These are phyloP conservation scores for Chlamydomonas asymmetrica DNA, from an alignment of 139 green algal genomes.

Conservation along the genomic window DNA sequence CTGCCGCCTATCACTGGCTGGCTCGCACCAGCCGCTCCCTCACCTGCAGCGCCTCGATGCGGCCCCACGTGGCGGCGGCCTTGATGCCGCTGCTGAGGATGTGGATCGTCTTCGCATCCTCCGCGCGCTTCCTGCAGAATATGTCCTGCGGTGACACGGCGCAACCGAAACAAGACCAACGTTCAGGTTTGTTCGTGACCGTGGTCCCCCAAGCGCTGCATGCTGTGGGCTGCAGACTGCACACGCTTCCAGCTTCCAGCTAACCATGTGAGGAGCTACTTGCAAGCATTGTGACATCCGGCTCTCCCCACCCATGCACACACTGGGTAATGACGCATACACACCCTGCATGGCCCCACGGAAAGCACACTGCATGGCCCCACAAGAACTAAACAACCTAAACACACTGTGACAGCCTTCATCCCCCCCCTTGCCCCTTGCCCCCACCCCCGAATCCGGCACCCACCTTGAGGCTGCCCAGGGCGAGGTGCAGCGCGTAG, in stretches of 20 bases:
- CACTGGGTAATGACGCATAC: too few species aligned
- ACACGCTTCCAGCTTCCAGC: too few species aligned
- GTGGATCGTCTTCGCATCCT: slow-evolving; percentile 79
- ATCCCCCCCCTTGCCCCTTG: too few species aligned
- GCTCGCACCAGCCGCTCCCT: too few species aligned
- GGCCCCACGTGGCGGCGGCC: slow-evolving; percentile 82
- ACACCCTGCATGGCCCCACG: not conserved
- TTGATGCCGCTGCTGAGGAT: slow-evolving; percentile 83
- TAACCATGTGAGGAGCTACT: too few species aligned
- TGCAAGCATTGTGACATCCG: too few species aligned
- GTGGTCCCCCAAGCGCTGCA: too few species aligned
- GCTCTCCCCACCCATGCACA: too few species aligned
- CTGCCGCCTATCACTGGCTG: too few species aligned
- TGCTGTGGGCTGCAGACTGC: too few species aligned
- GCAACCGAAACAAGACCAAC: not conserved
- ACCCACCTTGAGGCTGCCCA: slow-evolving; percentile 67
- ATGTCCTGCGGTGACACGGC: slow-evolving; percentile 19
- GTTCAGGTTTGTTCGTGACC: too few species aligned
- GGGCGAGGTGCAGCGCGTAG: slow-evolving; percentile 81
- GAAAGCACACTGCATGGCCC: not conserved
- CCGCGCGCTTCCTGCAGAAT: slow-evolving; percentile 26
- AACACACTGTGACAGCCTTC: not conserved
- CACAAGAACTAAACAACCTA: not conserved
- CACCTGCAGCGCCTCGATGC: slow-evolving; percentile 70
- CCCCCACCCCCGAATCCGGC: not conserved